phyloP scores from a whole-genome alignment of 192 early-diverging fungal species.

The Gorgonomyces haynaldii region DNA sequence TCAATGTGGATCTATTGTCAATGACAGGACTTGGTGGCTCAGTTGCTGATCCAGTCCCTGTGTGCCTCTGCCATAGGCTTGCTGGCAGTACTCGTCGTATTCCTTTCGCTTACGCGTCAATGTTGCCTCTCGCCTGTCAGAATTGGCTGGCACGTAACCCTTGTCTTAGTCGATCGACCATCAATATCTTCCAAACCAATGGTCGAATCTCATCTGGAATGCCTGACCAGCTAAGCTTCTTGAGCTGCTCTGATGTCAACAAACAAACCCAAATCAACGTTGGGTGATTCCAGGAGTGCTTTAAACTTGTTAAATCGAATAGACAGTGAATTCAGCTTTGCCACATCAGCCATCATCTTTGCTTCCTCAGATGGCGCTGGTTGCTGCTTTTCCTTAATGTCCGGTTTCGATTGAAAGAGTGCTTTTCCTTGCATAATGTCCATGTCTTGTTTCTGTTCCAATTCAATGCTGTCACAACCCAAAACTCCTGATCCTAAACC shows the following conservation, averaged over 20 bases:
- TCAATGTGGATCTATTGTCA: constrained; percentile 76
- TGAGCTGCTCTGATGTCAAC: constrained; percentile 41
- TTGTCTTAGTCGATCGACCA: constrained; percentile 35
- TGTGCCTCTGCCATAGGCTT: constrained; percentile 71
- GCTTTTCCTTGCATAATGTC: too few species aligned
- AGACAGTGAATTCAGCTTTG: constrained; percentile 37
- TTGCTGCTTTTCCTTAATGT: too few species aligned
- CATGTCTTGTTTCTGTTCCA: too few species aligned
- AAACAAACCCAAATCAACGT: constrained; percentile 38
- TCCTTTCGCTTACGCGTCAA: constrained; percentile 83
- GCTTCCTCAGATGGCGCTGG: constrained; percentile 12
- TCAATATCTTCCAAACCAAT: constrained; percentile 86
- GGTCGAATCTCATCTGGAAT: constrained; percentile 76
- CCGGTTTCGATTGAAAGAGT: too few species aligned
- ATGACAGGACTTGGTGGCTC: constrained; percentile 68
- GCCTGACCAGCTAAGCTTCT: constrained; percentile 85
- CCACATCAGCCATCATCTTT: constrained; percentile 39
- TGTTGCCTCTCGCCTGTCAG: constrained; percentile 69
- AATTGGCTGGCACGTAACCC: constrained; percentile 84
- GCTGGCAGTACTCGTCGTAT: constrained; percentile 74
- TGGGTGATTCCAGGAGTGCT: constrained; percentile 37
- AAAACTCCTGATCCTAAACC: too few species aligned
- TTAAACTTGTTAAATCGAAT: constrained; percentile 51
- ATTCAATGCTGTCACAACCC: too few species aligned
- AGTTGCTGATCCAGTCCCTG: constrained; percentile 71